phyloP scores from a whole-genome alignment of 768 basidiomycete genomes.

The Leccinellum luteum region DNA sequence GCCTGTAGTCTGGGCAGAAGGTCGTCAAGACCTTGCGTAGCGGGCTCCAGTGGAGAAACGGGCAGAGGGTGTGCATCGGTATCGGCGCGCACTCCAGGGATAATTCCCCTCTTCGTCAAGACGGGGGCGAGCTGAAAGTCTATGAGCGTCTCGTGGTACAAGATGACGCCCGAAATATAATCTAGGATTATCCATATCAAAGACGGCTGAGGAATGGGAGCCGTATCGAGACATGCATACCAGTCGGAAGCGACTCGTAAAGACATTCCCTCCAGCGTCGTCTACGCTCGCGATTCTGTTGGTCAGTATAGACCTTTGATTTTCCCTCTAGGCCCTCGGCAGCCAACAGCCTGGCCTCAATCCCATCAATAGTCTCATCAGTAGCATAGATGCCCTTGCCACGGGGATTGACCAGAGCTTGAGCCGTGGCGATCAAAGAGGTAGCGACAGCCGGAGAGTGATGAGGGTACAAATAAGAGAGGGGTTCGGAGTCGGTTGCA shows the following conservation, averaged over 20 bases:
- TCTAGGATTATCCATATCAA: slow-evolving; percentile 27
- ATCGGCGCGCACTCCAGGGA: slow-evolving; percentile 50
- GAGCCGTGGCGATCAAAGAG: slow-evolving; percentile 43
- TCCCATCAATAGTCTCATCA: slow-evolving; percentile 47
- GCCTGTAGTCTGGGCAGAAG: slow-evolving; percentile 42
- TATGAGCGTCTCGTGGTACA: slow-evolving; percentile 47
- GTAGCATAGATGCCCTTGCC: slow-evolving; percentile 56
- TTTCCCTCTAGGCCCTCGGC: slow-evolving; percentile 28
- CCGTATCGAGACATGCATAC: slow-evolving; percentile 23
- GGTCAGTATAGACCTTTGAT: slow-evolving; percentile 30
- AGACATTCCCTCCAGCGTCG: slow-evolving; percentile 44
- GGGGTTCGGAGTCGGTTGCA: slow-evolving; percentile 6
- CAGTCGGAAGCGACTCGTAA: slow-evolving; percentile 41
- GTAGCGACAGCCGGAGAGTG: slow-evolving; percentile 41
- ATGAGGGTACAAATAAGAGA: slow-evolving; percentile 37
- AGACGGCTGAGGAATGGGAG: not conserved
- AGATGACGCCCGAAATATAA: slow-evolving; percentile 50
- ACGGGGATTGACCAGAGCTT: slow-evolving; percentile 43
- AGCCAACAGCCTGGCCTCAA: slow-evolving; percentile 38
- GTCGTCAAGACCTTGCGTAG: slow-evolving; percentile 49
- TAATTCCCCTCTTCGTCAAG: slow-evolving; percentile 44
- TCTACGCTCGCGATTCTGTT: slow-evolving; percentile 39
- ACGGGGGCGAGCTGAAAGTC: slow-evolving; percentile 48
- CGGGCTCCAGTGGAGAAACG: slow-evolving; percentile 42
- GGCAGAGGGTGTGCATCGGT: slow-evolving; percentile 47